A percentile compares a stretch with the other conserved stretches of the same genome.
Conservation (phyloP, 176 grass and related monocot species). For the Bolboschoenus planiculmis region DNA sequence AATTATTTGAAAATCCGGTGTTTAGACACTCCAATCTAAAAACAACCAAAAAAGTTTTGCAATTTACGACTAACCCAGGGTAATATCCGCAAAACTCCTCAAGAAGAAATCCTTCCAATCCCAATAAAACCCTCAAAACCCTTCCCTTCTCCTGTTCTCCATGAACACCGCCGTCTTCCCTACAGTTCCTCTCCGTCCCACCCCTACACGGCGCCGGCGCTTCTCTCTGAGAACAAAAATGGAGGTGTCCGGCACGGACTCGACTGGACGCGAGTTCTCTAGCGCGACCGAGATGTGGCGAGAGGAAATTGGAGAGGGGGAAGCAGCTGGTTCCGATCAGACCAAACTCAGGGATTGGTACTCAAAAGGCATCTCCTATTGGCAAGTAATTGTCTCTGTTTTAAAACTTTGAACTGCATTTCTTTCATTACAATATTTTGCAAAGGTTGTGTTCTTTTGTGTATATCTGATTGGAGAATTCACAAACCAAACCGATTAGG, state of each 20-base stretch:
- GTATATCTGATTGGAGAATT: neutral
- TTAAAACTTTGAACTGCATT: neutral
- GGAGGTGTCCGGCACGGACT: constrained; percentile 70
- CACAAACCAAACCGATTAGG: neutral
- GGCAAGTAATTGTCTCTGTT: constrained; percentile 60
- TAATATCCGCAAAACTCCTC: neutral
- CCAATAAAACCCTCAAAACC: constrained; percentile 7
- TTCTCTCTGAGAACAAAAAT: constrained; percentile 23
- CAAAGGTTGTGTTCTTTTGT: neutral
- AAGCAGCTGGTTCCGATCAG: neutral
- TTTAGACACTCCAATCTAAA: too few relatives aligned
- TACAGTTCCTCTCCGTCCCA: neutral
- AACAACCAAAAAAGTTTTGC: neutral
- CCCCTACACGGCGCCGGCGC: neutral
- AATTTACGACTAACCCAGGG: neutral
- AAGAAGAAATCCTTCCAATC: neutral
- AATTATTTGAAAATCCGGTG: too few relatives aligned
- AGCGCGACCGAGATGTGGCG: constrained; percentile 87
- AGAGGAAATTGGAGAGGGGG: constrained; percentile 49
- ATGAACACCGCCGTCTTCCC: constrained; percentile 8
- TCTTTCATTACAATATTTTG: neutral
- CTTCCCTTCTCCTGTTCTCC: neutral
- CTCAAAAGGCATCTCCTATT: constrained; percentile 90
- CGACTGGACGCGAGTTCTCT: constrained; percentile 64
- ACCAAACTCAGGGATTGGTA: constrained; percentile 74